Percentiles rank a stretch among this genome's conserved stretches.
phyloP scores from a whole-genome alignment of 495 filamentous ascomycete species.

The Cercophora samala region DNA sequence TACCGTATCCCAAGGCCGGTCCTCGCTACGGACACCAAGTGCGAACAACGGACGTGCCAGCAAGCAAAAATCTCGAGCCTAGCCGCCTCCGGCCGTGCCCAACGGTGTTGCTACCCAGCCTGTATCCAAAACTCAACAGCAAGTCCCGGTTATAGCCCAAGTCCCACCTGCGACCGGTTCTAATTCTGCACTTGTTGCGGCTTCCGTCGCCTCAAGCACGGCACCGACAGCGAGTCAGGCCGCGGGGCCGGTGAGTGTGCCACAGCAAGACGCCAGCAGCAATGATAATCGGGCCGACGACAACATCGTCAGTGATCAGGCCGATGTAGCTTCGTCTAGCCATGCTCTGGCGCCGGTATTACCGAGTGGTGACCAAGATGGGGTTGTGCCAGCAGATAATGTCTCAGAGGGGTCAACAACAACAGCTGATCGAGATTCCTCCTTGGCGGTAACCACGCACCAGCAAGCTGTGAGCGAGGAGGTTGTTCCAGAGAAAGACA shows the following conservation, averaged over 20 bases:
- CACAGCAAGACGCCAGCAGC: background rate
- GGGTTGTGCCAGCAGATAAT: background rate
- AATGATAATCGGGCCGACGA: background rate
- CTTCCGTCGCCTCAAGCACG: too few relatives aligned
- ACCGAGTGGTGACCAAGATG: background rate
- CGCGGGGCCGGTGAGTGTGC: background rate
- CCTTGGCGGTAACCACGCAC: too few relatives aligned
- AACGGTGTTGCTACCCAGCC: background rate
- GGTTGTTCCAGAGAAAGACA: background rate
- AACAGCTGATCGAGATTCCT: background rate
- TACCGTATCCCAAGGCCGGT: background rate
- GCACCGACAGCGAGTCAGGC: background rate
- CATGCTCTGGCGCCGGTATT: background rate
- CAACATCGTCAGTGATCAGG: background rate
- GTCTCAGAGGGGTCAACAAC: background rate
- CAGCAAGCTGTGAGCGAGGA: too few relatives aligned
- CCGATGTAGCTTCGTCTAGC: background rate
- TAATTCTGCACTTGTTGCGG: background rate
- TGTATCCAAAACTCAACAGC: background rate
- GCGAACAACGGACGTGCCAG: constrained; percentile 2
- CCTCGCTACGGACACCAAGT: background rate
- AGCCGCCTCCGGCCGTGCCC: background rate
- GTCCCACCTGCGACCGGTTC: background rate
- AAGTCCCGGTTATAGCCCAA: background rate
- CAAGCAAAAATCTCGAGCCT: background rate